Percentiles rank a stretch among this genome's conserved stretches.
Conservation (phyloP, 768 basidiomycete species). For the Rhodotorula sphaerocarpa region DNA sequence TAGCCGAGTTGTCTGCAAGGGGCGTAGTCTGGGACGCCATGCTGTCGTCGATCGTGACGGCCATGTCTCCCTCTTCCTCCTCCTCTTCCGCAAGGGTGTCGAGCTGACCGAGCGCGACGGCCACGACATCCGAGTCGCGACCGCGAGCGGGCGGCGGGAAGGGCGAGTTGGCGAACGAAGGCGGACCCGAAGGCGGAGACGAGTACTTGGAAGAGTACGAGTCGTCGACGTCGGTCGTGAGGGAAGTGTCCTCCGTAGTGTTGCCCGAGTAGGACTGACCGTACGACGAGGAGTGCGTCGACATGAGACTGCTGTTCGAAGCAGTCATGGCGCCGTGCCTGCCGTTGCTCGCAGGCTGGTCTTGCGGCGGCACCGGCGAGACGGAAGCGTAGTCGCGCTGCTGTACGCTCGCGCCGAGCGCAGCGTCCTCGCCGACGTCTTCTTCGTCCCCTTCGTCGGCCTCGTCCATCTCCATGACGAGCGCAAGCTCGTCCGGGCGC, state of each 20-base stretch:
- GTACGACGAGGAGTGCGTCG: constrained; percentile 18
- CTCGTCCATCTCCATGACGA: constrained; percentile 26
- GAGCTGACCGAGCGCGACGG: constrained; percentile 21
- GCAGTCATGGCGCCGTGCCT: background rate
- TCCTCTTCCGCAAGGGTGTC: constrained; percentile 36
- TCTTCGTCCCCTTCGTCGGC: constrained; percentile 3
- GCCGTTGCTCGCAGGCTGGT: constrained; percentile 9
- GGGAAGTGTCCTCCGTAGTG: constrained; percentile 33
- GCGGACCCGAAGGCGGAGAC: constrained; percentile 21
- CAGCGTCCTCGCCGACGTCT: too few species aligned
- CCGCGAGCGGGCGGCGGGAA: constrained; percentile 5
- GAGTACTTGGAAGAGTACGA: constrained; percentile 14
- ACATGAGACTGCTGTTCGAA: constrained; percentile 27
- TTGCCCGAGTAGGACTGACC: constrained; percentile 31
- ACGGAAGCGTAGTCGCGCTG: background rate
- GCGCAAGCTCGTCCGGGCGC: constrained; percentile 20
- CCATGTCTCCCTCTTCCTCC: constrained; percentile 16
- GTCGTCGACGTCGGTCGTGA: constrained; percentile 32
- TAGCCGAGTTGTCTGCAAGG: background rate
- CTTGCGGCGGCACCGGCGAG: background rate
- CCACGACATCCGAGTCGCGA: constrained; percentile 4
- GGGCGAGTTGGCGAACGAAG: constrained; percentile 8
- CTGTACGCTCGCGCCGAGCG: background rate
- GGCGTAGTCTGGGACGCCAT: background rate
- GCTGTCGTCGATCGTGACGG: background rate